These are phyloP conservation scores for Pichia heedii DNA, from an alignment of 805 yeast genomes.

Conservation along the genomic window DNA sequence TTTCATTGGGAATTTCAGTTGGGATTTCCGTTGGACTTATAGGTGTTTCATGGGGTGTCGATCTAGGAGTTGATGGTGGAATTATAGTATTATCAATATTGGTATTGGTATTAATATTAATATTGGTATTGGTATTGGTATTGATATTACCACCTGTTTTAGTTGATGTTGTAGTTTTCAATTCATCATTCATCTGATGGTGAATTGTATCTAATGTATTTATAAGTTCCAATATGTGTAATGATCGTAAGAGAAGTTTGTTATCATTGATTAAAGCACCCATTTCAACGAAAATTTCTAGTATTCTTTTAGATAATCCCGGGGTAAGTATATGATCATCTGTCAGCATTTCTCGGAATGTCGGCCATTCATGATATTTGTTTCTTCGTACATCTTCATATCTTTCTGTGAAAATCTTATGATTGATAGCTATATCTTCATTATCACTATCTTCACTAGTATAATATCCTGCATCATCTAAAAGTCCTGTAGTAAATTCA, in stretches of 20 bases:
- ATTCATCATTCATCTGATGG: too few relatives aligned
- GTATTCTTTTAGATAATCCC: slow-evolving; percentile 33
- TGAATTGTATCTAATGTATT: background rate
- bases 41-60: too few relatives aligned
- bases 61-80: too few relatives aligned
- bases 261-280: slow-evolving; percentile 56
- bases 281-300: slow-evolving; percentile 53
- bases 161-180: too few relatives aligned
- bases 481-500: slow-evolving; percentile 4
- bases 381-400: background rate
- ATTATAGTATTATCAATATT: too few relatives aligned
- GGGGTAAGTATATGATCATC: slow-evolving; percentile 36
- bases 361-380: slow-evolving; percentile 29
- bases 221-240: slow-evolving; percentile 43
- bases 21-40: too few relatives aligned
- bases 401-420: background rate
- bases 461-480: slow-evolving; percentile 10
- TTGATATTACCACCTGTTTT: too few relatives aligned
- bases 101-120: too few relatives aligned
- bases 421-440: background rate
- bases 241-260: slow-evolving; percentile 49
- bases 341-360: slow-evolving; percentile 49
- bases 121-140: too few relatives aligned
- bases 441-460: slow-evolving; percentile 8
- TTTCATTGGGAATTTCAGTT: too few relatives aligned